A percentile compares a stretch with the other conserved stretches of the same genome.
phyloP scores from a whole-genome alignment of 495 filamentous ascomycete species.

The Penicillium cosmopolitanum region DNA sequence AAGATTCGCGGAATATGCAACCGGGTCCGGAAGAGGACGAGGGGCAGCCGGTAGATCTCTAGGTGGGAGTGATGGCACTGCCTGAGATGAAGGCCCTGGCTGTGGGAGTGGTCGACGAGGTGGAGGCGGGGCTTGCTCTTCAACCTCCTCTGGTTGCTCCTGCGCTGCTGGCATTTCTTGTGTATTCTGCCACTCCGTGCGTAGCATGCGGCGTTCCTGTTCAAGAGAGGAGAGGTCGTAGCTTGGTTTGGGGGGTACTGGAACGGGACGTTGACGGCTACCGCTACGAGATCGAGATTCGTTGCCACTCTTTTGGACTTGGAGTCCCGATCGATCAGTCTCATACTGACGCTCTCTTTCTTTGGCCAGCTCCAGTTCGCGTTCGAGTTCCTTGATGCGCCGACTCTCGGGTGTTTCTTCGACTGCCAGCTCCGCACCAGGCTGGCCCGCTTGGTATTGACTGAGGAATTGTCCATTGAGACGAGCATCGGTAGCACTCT shows the following conservation, averaged over 20 bases:
- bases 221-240: constrained; percentile 71
- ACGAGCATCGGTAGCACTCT: constrained; percentile 62
- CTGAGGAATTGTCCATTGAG: constrained; percentile 84
- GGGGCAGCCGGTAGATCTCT: constrained; percentile 28
- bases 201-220: constrained; percentile 76
- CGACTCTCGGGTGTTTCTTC: constrained; percentile 54
- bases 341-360: constrained; percentile 86
- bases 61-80: constrained; percentile 21
- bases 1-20: constrained; percentile 31
- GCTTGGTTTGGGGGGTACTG: constrained; percentile 56
- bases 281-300: constrained; percentile 35
- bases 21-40: constrained; percentile 40
- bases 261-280: constrained; percentile 47
- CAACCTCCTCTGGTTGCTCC: constrained; percentile 18
- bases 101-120: constrained; percentile 48
- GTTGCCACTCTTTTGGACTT: constrained; percentile 35
- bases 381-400: constrained; percentile 82
- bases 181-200: constrained; percentile 66
- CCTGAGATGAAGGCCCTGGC: constrained; percentile 25
- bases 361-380: constrained; percentile 81
- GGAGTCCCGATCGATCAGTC: constrained; percentile 68
- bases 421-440: constrained; percentile 13
- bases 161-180: constrained; percentile 37
- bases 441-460: constrained; percentile 71
- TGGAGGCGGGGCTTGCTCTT: constrained; percentile 42